Base-by-base conservation (phyloP, 2,329 filamentous ascomycete genomes). In the Nemania sp. region DNA sequence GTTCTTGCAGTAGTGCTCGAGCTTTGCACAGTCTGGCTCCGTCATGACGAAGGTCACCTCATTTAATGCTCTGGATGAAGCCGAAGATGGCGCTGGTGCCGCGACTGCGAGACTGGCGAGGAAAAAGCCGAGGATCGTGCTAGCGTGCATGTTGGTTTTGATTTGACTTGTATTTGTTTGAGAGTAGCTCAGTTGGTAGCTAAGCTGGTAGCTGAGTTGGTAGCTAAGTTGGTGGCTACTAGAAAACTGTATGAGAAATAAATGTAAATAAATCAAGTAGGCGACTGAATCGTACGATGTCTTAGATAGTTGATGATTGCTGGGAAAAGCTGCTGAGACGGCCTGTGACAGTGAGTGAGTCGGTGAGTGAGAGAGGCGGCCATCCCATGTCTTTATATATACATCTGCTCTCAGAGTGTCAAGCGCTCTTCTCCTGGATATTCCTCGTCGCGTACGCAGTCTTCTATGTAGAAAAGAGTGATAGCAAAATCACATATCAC, bases 1-100 rank as follows among this genome's bases (percentile, higher is more conserved):
- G 43, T 61, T 56, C 23, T 56, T 62, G 59, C 66, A 68, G 51
- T 65, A 64, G 3, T 57, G 33, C 57, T 65, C 20, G 30, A 67
- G 15, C 14, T 49, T 11, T 3, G 48, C 15, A 30, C 65, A 68
- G 52, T 68, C 49, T 12, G 66, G 65, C 31, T 43, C 39, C n/a
- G 50, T 44, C 31, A 57, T 59, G 19, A 30, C 8, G 19, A 49
- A 37, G 0, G 53, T 47, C 23, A 50, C 57, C n/a, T n/a, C n/a
- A n/a, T n/a, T n/a, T n/a, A n/a, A n/a, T n/a, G n/a, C n/a, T n/a
- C n/a, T n/a, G n/a, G n/a, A n/a, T n/a, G n/a, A n/a, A n/a, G 26
- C n/a, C 3, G 7, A 19, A 6, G 36, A 23, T 11, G 43, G 43
- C 12, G 52, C 15, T 2, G 64, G 55, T 9, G 56, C 34, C 9